Evolutionary conservation across 1,139 yeast genomes (phyloP).

Genomic region (Debaryomyces udenii): DNA sequence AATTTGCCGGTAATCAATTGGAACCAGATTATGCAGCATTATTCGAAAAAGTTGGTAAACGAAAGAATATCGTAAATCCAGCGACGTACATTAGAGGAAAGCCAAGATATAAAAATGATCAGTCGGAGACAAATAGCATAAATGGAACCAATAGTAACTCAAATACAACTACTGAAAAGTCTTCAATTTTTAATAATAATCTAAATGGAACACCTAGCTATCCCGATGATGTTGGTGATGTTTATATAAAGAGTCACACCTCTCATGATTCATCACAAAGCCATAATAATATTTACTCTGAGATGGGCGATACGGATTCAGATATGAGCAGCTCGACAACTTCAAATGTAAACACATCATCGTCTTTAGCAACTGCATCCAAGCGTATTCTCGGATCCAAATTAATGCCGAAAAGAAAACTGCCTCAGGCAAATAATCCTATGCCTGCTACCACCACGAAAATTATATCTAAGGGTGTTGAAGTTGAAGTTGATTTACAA

Average conservation of each 20-base stretch:
- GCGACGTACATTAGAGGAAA: slow-evolving; percentile 28
- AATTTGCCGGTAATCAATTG: neutral
- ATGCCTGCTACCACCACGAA: slow-evolving; percentile 25
- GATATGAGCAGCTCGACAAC: neutral
- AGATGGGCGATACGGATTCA: slow-evolving; percentile 1
- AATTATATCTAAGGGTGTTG: slow-evolving; percentile 34
- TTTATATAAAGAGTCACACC: neutral
- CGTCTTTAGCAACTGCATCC: slow-evolving; percentile 39
- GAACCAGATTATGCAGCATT: slow-evolving; percentile 52
- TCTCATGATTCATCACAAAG: slow-evolving; percentile 3
- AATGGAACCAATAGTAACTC: slow-evolving; percentile 13
- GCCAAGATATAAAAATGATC: slow-evolving; percentile 20
- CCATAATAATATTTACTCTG: neutral
- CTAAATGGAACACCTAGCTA: slow-evolving; percentile 1
- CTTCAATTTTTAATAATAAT: slow-evolving; percentile 17
- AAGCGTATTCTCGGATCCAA: slow-evolving; percentile 46
- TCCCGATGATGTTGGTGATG: slow-evolving; percentile 2
- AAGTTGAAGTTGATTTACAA: slow-evolving; percentile 46
- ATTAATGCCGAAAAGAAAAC: slow-evolving; percentile 31
- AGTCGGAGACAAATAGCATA: slow-evolving; percentile 9
- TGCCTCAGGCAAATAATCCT: slow-evolving; percentile 2
- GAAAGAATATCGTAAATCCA: slow-evolving; percentile 35
- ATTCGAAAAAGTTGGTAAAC: slow-evolving; percentile 48
- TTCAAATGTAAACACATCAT: slow-evolving; percentile 11
- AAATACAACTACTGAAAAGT: slow-evolving; percentile 18